Percentiles rank a stretch among this genome's conserved stretches.
Conservation (phyloP, 805 yeast genomes). For the Sugiyamaella boreocaroliniensis region DNA sequence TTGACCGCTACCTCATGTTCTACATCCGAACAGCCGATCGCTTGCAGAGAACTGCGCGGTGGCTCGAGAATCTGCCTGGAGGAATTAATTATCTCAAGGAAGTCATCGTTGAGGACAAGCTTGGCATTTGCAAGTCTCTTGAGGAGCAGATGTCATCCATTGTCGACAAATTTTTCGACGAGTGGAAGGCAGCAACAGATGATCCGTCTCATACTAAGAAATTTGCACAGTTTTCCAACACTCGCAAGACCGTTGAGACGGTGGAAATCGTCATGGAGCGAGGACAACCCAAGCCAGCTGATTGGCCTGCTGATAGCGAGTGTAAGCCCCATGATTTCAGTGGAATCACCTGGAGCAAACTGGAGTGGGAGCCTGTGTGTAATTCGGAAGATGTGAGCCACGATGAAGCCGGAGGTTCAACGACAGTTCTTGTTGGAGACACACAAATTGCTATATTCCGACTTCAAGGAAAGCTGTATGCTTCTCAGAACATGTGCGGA, state of each 20-base stretch:
- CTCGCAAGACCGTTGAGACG: conserved; percentile 21
- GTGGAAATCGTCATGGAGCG: conserved; percentile 9
- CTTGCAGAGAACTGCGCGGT: conserved; percentile 35
- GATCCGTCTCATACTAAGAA: conserved; percentile 21
- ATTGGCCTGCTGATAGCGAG: conserved; percentile 7
- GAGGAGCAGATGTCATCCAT: conserved; percentile 32
- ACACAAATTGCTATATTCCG: conserved; percentile 36
- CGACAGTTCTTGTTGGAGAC: conserved; percentile 31
- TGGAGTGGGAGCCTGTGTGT: conserved; percentile 29
- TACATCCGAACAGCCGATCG: conserved; percentile 36
- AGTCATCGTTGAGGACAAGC: conserved; percentile 32
- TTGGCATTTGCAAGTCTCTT: conserved; percentile 32
- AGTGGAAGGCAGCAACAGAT: conserved; percentile 31
- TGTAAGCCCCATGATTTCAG: conserved; percentile 24
- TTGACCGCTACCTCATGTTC: conserved; percentile 36
- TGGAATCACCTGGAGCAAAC: conserved; percentile 30
- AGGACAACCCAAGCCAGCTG: conserved; percentile 5
- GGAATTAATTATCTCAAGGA: conserved; percentile 34
- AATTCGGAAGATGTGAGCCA: conserved; percentile 26
- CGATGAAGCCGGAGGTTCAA: conserved; percentile 30
- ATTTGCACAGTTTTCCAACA: conserved; percentile 33
- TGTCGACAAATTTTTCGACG: conserved; percentile 33
- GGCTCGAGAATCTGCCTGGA: conserved; percentile 35
- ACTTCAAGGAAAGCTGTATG: conserved; percentile 29
- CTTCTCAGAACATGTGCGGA: conserved; percentile 39